Conservation (phyloP, 139 green algal genomes). For the Pleodorina starrii region DNA sequence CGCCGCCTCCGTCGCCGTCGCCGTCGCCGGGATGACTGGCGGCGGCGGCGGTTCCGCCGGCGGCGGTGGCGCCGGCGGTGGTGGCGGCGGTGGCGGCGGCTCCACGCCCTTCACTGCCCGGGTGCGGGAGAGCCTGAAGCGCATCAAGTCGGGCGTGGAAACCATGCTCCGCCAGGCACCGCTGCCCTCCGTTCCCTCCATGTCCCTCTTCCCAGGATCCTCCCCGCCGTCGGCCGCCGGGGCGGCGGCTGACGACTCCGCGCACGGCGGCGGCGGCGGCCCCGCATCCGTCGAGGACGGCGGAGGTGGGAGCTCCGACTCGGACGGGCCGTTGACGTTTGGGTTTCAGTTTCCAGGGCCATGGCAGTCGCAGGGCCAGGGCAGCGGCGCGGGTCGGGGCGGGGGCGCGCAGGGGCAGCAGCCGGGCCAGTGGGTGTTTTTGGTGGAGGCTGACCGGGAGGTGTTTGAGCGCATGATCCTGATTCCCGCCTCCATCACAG, state of each 20-base stretch:
- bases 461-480: constrained; percentile 42
- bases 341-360: background rate
- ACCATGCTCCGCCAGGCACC: constrained; percentile 41
- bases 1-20: background rate
- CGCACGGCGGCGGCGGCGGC: background rate
- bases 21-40: too few relatives aligned
- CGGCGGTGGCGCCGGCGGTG: too few relatives aligned
- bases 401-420: background rate
- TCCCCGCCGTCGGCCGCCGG: background rate
- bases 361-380: background rate
- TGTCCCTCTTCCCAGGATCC: background rate
- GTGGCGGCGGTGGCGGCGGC: background rate
- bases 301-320: background rate
- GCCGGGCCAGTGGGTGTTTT: constrained; percentile 23
- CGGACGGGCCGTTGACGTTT: background rate
- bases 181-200: constrained; percentile 2
- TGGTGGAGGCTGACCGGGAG: constrained; percentile 43
- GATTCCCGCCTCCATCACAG: constrained; percentile 6
- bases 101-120: constrained; percentile 1
- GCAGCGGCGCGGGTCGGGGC: background rate
- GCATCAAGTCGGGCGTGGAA: constrained; percentile 38
- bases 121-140: constrained; percentile 30
- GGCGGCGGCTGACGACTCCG: background rate
- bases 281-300: background rate
- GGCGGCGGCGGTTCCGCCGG: too few relatives aligned